Base-by-base conservation (phyloP, 2,329 filamentous ascomycete genomes). In the Geosmithia morbida region DNA sequence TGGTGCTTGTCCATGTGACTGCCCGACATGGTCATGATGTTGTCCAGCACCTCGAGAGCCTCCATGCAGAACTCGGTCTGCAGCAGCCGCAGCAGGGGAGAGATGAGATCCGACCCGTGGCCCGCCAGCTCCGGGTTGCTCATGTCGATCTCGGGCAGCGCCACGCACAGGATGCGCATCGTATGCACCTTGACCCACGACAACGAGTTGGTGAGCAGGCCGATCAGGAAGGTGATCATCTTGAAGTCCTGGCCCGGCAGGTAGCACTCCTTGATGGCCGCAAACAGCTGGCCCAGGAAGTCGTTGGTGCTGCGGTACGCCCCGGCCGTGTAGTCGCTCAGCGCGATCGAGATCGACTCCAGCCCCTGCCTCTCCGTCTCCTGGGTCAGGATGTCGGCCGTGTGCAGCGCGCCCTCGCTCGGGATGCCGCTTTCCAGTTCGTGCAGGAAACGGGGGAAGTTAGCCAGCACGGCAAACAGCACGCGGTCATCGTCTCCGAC, bases 41-140 rank as follows among this genome's bases (percentile, higher is more conserved):
- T 86, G 62, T 98, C 92, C 49, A 98, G 70, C 1, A 98, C 90
- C 53, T 87, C 81, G 10, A 98, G 69, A 11, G 92, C 92, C 58
- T 95, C 85, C 62, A 92, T 87, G 61, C 89, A 97, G 57, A 89
- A 89, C 50, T 94, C 87, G 1, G 90, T 96, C 60, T 96, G 89
- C 40, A 98, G 67, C 18, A 98, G 72, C 47, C 92, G 80, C 48
- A 98, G 68, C 1, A 98, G 72, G 0, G 92, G 94, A 1, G 92
- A 96, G 48, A 98, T 94, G 44, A 98, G 74, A 64, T 98, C 94
- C 1, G 90, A 89, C 0, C 92, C 90, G 61, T 97, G 88, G 7
- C 81, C 83, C 4, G 88, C 85, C 52, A 98, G 86, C 53, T 95
- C 89, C 0, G 85, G 80, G 56, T 89, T 89, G 48, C 83, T 82